These are phyloP conservation scores for Podospora bellae-mahoneyi DNA, from an alignment of 495 filamentous ascomycete genomes.

Conservation along the genomic window DNA sequence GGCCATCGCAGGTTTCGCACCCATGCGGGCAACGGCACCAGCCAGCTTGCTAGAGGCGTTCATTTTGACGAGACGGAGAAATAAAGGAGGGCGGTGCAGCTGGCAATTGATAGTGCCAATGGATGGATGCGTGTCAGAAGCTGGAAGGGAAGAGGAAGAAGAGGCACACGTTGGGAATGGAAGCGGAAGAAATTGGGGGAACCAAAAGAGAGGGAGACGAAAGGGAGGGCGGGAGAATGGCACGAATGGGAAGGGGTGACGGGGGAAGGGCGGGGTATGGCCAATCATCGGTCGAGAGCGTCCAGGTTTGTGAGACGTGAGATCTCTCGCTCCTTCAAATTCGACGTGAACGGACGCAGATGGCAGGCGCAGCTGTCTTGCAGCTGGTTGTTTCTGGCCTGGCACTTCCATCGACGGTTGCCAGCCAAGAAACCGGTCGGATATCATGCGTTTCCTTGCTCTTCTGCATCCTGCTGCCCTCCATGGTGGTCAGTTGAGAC, in stretches of 20 bases:
- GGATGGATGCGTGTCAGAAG: constrained; percentile 11
- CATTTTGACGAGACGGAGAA: constrained; percentile 17
- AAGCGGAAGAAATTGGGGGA: constrained; percentile 7
- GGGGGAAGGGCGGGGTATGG: neutral
- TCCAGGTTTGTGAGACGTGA: constrained; percentile 2
- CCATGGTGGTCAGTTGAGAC: too few relatives aligned
- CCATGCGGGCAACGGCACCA: constrained; percentile 25
- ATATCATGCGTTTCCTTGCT: neutral
- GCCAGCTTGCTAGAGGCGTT: constrained; percentile 25
- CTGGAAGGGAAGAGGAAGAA: constrained; percentile 7
- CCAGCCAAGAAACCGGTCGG: neutral
- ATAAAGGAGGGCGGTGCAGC: constrained; percentile 3
- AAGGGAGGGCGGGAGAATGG: neutral
- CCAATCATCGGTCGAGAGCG: neutral
- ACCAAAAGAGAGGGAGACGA: constrained; percentile 2
- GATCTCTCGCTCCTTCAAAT: neutral
- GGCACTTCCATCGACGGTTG: neutral
- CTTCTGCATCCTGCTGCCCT: neutral
- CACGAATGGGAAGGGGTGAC: neutral
- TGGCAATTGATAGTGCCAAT: constrained; percentile 16
- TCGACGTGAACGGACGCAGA: neutral
- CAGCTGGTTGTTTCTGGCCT: neutral
- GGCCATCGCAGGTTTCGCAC: constrained; percentile 22
- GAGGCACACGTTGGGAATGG: constrained; percentile 6
- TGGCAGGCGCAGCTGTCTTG: constrained; percentile 4